Evolutionary conservation across 768 basidiomycete genomes (phyloP), one percentile per base, ranked within the genome.

Genomic region (Mycena rosella): DNA sequence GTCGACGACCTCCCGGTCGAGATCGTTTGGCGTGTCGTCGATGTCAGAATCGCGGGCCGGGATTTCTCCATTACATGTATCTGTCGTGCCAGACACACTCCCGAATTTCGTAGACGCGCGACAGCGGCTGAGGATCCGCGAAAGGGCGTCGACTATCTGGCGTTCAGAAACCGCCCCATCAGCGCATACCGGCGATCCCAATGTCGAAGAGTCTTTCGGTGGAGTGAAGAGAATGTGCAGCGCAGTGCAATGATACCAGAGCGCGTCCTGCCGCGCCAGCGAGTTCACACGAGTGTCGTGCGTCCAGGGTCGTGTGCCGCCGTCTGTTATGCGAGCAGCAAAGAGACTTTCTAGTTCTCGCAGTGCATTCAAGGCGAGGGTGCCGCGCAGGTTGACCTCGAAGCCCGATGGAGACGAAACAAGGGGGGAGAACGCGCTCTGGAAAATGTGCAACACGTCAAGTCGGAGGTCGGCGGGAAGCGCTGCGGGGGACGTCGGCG

Each of bases 231-330:
- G 65, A 60, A 78, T 65, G 64, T 85, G 84, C 32, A 87, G 74
- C 51, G 82, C 67, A 42, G 78, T 79, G 72, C 86, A 88, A 32
- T 87, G 76, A 75, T 86, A 88, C 87, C 87, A 88, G 14, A 85
- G 53, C 27, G 85, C 69, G 67, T 88, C 87, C 67, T 87, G 87
- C 48, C 76, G 78, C 24, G 81, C 83, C 32, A 88, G 79, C 47
- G 75, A 78, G 67, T 72, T 74, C 63, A 84, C 75, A 59, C 85
- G 79, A 48, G 69, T 65, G 54, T 36, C 55, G 63, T 64, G 32
- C 59, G 63, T 65, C 60, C 65, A 55, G 15, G 36, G 62, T 18
- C 38, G 54, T 40, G 52, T 54, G 48, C 34, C 36, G 47, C 17
- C 42, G 34, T 57, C 68, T 45, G 60, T 59, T 32, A 55, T 53